Percentiles rank a stretch among this genome's conserved stretches.
These are phyloP conservation scores for Abrus pulchellus DNA, from an alignment of 306 rosid genomes.

Conservation along the genomic window DNA sequence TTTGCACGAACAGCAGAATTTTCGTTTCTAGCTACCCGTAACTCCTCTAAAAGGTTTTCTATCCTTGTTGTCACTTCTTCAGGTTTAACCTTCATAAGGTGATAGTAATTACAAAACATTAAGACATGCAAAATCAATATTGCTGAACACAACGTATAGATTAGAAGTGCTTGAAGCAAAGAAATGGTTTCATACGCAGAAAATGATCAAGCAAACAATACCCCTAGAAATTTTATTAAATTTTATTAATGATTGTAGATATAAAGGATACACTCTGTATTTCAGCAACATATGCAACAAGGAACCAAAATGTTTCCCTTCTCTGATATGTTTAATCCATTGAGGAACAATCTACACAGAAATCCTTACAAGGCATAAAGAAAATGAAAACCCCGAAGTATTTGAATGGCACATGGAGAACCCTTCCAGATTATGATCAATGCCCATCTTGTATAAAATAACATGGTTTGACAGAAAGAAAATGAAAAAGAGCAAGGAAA, in stretches of 20 bases:
- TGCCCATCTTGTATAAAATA: slow-evolving; percentile 29
- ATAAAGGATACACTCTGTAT: not conserved
- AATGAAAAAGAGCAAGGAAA: slow-evolving; percentile 1
- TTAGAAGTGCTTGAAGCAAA: slow-evolving; percentile 37
- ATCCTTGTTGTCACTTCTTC: slow-evolving; percentile 86
- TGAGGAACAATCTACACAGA: slow-evolving; percentile 33
- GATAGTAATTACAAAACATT: slow-evolving; percentile 22
- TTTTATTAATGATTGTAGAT: slow-evolving; percentile 5
- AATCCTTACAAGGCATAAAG: slow-evolving; percentile 12
- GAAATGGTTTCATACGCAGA: slow-evolving; percentile 35
- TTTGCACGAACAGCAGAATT: slow-evolving; percentile 76
- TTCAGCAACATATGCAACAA: slow-evolving; percentile 31
- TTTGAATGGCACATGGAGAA: not conserved
- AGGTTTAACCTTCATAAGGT: slow-evolving; percentile 81
- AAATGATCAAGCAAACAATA: slow-evolving; percentile 19
- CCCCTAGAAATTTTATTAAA: not conserved
- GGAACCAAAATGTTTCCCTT: slow-evolving; percentile 41
- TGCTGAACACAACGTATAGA: not conserved
- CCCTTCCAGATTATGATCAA: not conserved
- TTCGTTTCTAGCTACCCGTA: slow-evolving; percentile 77
- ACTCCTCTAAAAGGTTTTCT: slow-evolving; percentile 83
- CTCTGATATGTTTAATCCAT: slow-evolving; percentile 8
- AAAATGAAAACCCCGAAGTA: slow-evolving; percentile 12
- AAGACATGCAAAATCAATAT: slow-evolving; percentile 20
- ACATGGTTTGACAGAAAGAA: not conserved